Percentiles rank a stretch among this genome's conserved stretches.
Conservation (phyloP, 1,284 basidiomycete species). For the Schizophyllum amplum region DNA sequence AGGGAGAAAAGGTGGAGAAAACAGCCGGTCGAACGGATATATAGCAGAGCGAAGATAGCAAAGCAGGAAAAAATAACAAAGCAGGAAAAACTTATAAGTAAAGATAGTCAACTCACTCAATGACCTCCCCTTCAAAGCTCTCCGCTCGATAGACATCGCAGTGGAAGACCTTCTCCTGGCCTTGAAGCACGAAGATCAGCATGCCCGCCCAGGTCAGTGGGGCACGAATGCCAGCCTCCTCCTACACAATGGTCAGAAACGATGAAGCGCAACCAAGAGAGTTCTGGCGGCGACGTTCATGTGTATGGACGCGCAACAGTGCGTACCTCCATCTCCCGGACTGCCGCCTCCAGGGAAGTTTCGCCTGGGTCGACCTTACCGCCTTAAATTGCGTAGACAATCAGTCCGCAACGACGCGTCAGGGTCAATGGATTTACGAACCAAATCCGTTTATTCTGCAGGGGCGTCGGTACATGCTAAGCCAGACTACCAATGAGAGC, state of each 20-base stretch:
- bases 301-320: no score
- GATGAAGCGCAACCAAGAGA: not conserved
- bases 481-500: not conserved
- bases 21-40: not conserved
- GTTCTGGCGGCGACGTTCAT: no score
- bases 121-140: constrained; percentile 39
- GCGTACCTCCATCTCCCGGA: constrained; percentile 53
- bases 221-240: constrained; percentile 67
- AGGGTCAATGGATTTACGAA: not conserved
- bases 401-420: not conserved
- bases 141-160: constrained; percentile 58
- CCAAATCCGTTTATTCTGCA: not conserved
- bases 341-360: constrained; percentile 47
- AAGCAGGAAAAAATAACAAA: no score
- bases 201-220: constrained; percentile 48
- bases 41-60: no score
- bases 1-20: not conserved
- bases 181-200: constrained; percentile 47
- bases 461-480: not conserved
- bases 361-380: constrained; percentile 64
- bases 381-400: constrained; percentile 25
- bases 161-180: constrained; percentile 46
- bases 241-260: constrained; percentile 32
- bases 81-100: no score
- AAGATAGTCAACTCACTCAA: constrained; percentile 51